A percentile compares a stretch with the other conserved stretches of the same genome.
Conservation (phyloP, 352 stramenopile genomes). For the Stramenopiles sp. region DNA sequence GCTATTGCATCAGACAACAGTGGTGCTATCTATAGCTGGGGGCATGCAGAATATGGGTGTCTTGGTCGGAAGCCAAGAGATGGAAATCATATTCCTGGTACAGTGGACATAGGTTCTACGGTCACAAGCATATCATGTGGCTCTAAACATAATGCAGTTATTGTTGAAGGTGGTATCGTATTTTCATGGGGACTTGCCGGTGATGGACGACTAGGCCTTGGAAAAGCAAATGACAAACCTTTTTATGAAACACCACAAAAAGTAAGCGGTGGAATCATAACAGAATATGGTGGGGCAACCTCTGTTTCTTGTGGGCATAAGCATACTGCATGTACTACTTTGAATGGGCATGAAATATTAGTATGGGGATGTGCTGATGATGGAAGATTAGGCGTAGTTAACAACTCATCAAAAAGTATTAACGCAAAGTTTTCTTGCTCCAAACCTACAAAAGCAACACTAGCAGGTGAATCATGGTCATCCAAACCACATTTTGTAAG, state of each 20-base stretch:
- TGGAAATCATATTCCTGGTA: conserved; percentile 39
- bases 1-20: conserved; percentile 32
- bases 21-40: conserved; percentile 50
- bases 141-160: conserved; percentile 34
- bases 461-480: not conserved
- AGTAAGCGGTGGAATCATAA: not conserved
- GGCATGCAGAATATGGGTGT: conserved; percentile 53
- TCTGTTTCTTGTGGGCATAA: not conserved
- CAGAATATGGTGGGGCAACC: not conserved
- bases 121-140: conserved; percentile 35
- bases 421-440: not conserved
- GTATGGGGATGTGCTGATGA: not conserved
- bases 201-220: conserved; percentile 47
- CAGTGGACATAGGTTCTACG: conserved; percentile 30
- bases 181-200: conserved; percentile 57
- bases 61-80: conserved; percentile 44
- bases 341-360: not conserved
- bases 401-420: not conserved
- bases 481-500: not conserved
- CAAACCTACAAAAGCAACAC: not conserved
- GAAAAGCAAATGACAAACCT: conserved; percentile 36
- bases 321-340: not conserved
- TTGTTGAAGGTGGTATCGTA: conserved; percentile 36
- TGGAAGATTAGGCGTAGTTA: not conserved
- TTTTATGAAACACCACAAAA: not conserved